Percentiles rank a stretch among this genome's conserved stretches.
Conservation (phyloP, 805 yeast genomes). For the Starmera quercuum region DNA sequence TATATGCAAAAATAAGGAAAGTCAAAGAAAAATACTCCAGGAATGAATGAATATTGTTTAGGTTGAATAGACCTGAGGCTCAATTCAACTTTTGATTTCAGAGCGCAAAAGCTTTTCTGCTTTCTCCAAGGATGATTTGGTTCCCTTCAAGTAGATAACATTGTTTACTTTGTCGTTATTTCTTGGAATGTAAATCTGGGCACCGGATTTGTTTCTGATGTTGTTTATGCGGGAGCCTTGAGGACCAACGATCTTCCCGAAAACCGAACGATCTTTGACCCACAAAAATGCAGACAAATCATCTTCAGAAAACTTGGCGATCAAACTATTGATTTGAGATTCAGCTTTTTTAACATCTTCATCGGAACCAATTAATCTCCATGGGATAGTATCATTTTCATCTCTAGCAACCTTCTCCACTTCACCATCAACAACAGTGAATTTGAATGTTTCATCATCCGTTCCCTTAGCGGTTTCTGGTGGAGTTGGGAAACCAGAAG, state of each 20-base stretch:
- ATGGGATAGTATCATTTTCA: conserved; percentile 39
- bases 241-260: conserved; percentile 67
- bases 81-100: conserved; percentile 7
- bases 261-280: conserved; percentile 40
- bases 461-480: conserved; percentile 39
- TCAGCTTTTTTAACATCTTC: conserved; percentile 46
- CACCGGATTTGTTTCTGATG: conserved; percentile 51
- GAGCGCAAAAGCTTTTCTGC: conserved; percentile 31
- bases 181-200: conserved; percentile 60
- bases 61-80: no score
- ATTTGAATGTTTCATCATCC: conserved; percentile 31
- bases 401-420: conserved; percentile 12
- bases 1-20: no score
- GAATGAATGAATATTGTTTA: no score
- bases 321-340: conserved; percentile 38
- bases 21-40: no score
- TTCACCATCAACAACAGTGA: conserved; percentile 35
- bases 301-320: conserved; percentile 39
- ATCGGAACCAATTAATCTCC: conserved; percentile 57
- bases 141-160: conserved; percentile 54
- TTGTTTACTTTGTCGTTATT: conserved; percentile 41
- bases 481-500: conserved; percentile 36
- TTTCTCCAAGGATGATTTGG: conserved; percentile 42
- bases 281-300: conserved; percentile 55
- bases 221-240: conserved; percentile 60